Conservation (phyloP, 1,139 yeast species). For the Groenewaldozyma auringiensis region DNA sequence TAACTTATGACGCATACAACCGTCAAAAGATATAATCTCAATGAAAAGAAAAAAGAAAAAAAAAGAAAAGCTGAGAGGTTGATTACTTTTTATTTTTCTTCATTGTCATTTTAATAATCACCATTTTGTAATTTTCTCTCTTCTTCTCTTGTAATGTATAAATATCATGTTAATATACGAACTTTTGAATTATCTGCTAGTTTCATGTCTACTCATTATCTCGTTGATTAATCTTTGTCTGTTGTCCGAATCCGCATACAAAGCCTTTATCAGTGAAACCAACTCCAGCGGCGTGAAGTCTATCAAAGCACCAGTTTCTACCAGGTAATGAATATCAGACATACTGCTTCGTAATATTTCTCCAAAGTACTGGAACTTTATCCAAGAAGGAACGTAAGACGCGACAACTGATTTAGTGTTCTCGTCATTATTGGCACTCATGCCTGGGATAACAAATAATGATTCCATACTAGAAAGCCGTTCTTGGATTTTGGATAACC, state of each 20-base stretch:
- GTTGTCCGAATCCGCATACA: slow-evolving; percentile 66
- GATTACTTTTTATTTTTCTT: too few species aligned
- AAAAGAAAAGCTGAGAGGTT: background rate
- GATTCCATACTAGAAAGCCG: slow-evolving; percentile 21
- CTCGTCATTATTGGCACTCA: slow-evolving; percentile 7
- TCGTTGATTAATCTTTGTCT: slow-evolving; percentile 57
- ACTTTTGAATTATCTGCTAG: background rate
- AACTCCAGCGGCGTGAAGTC: slow-evolving; percentile 66
- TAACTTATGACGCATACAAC: too few species aligned
- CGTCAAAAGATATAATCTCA: background rate
- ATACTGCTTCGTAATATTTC: slow-evolving; percentile 38
- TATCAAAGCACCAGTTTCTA: slow-evolving; percentile 65
- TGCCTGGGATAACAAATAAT: slow-evolving; percentile 15
- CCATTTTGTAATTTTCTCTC: too few species aligned
- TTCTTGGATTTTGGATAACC: slow-evolving; percentile 23
- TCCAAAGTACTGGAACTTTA: slow-evolving; percentile 31
- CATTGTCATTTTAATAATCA: background rate
- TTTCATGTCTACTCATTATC: slow-evolving; percentile 30
- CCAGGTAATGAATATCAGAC: slow-evolving; percentile 60
- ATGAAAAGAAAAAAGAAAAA: background rate
- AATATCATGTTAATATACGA: background rate
- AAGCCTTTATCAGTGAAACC: slow-evolving; percentile 46
- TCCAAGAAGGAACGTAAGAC: slow-evolving; percentile 33
- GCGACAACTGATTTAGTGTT: slow-evolving; percentile 20
- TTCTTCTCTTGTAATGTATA: slow-evolving; percentile 2